Evolutionary conservation across 495 filamentous ascomycete species (phyloP), one percentile per base, ranked within the genome.

Genomic region (Penicillium mononematosum): DNA sequence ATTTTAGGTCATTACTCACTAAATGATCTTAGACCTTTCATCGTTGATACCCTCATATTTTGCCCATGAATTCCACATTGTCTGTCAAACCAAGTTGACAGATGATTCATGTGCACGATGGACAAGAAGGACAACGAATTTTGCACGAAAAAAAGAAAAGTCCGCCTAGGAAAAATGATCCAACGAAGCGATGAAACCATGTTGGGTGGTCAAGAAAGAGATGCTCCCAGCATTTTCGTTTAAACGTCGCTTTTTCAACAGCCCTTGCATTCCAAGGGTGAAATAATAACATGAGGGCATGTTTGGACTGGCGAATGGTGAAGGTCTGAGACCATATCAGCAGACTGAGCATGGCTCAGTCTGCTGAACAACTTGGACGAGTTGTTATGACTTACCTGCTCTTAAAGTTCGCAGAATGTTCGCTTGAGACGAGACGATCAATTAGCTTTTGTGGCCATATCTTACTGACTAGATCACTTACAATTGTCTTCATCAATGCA

Each of bases 391-490:
- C n/a, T 32, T 36, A 34, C n/a, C 31, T 34, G 9, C 24, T 49
- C 17, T 36, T 25, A 24, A 19, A 1, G 6, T 47, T 31, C 25
- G 14, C 25, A 47, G n/a, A 20, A 19, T 4, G 29, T 19, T 19
- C 45, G 14, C 25, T 48, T 48, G n/a, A 48, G 45, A 48, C 25
- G 8, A 32, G 7, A 46, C 44, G 25, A 29, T 27, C 24, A 27
- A 29, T 46, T 25, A 46, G 22, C 44, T 20, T 27, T 27, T 7
- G 45, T 48, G 29, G 27, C 11, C 29, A 34, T 48, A 48, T 48
- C 45, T 32, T 48, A 48, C 45, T 27, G 27, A 36, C 25, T 2
- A 48, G 45, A 48, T 48, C 3, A 48, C 45, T 48, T 48, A 48
- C 29, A 48, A 48, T 48, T 32, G 2, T 48, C 27, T 48, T 48